Base-by-base conservation (phyloP, 1,139 yeast genomes). In the Petasospora fabianii region DNA sequence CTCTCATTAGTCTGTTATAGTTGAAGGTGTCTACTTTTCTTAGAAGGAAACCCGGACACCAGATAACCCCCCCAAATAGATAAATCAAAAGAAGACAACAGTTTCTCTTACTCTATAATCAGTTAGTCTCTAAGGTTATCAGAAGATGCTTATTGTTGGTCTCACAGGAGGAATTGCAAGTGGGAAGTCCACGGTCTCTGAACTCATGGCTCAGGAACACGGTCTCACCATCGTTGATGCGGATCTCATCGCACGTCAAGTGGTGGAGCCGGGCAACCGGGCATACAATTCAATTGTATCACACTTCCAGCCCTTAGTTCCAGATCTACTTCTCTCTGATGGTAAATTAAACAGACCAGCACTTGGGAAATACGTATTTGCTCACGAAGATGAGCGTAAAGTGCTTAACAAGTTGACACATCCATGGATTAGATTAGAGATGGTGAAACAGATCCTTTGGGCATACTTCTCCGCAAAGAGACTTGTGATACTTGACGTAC, bases 121-220 rank as follows among this genome's bases (percentile, higher is more conserved):
- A n/a, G n/a, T n/a, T n/a, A n/a, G n/a, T n/a, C n/a, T n/a, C n/a
- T n/a, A n/a, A n/a, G n/a, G n/a, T n/a, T n/a, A n/a, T n/a, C n/a
- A n/a, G n/a, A n/a, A n/a, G n/a, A 17, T 92, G 98, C 74, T 92
- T 38, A 74, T 92, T 26, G 75, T 94, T 9, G 99, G 99, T 1
- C 72, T 92, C 19, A 92, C 98, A 0, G 99, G 99, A 1, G 97
- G 97, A 1, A 92, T 92, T 38, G 96, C 97, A 9, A 75, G 94
- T 5, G 99, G 99, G 2, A 94, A 94, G 58, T 84, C 96, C 12
- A 90, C 97, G 0, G 97, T 87, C 0, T 86, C 97, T 0, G 59
- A 65, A 14, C 61, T 73, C 21, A 64, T 92, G 10, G 48, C 60
- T 7, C 73, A 76, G 12, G 65, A 75, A 18, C 72, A 82, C 50